phyloP scores from a whole-genome alignment of 768 basidiomycete species.

The Zangia roseola region DNA sequence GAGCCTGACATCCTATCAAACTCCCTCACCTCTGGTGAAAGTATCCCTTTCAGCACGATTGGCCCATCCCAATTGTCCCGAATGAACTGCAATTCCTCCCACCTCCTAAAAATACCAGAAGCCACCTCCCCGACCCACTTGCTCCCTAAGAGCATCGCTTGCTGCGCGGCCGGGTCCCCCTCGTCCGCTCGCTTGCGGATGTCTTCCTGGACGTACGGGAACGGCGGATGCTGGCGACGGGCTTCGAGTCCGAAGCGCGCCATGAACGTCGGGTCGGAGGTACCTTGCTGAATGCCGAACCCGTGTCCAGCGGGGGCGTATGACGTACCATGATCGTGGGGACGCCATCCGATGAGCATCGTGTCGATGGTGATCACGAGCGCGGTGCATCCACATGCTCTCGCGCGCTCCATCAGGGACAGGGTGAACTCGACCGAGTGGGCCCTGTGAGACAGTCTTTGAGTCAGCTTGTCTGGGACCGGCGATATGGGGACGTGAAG shows the following conservation, averaged over 20 bases:
- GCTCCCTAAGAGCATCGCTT: constrained; percentile 31
- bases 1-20: too few relatives aligned
- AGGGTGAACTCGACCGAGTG: constrained; percentile 36
- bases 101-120: constrained; percentile 41
- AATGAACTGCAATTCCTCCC: constrained; percentile 47
- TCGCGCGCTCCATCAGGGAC: constrained; percentile 44
- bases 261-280: constrained; percentile 51
- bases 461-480: neutral
- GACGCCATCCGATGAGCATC: constrained; percentile 43
- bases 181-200: constrained; percentile 21
- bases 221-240: constrained; percentile 29
- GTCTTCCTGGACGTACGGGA: constrained; percentile 35
- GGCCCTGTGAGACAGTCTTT: constrained; percentile 5
- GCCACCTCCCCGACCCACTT: constrained; percentile 39
- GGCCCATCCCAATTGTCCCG: constrained; percentile 48
- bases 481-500: too few relatives aligned
- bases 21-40: constrained; percentile 9
- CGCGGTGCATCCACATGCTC: constrained; percentile 39
- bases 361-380: constrained; percentile 49
- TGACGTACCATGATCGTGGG: constrained; percentile 38
- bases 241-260: constrained; percentile 27
- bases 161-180: constrained; percentile 34
- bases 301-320: constrained; percentile 40
- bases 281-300: constrained; percentile 40
- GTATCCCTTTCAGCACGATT: constrained; percentile 49